Conservation (phyloP, 2,329 filamentous ascomycete genomes). For the Truncatella angustata region DNA sequence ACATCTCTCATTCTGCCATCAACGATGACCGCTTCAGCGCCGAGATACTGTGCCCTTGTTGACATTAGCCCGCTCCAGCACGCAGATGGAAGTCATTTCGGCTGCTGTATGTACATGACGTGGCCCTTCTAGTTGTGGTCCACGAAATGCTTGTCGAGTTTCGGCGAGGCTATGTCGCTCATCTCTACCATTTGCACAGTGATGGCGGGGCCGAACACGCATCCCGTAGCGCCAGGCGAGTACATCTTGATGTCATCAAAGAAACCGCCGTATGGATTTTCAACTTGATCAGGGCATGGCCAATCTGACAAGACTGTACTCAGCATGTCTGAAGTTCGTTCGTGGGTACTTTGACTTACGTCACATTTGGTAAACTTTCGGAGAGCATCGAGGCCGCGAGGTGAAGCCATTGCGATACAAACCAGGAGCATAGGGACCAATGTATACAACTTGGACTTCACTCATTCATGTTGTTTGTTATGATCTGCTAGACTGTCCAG, state of each 20-base stretch:
- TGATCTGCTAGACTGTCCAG: too few relatives aligned
- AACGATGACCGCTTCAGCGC: conserved; percentile 24
- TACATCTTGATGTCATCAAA: conserved; percentile 23
- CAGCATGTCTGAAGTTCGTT: background rate
- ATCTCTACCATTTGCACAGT: conserved; percentile 28
- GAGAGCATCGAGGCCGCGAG: background rate
- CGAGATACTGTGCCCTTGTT: conserved; percentile 24
- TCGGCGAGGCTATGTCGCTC: conserved; percentile 22
- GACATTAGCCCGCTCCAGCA: conserved; percentile 31
- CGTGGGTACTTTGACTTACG: too few relatives aligned
- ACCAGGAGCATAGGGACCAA: too few relatives aligned
- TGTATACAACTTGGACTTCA: too few relatives aligned
- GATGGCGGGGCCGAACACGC: conserved; percentile 22
- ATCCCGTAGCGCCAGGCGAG: conserved; percentile 15
- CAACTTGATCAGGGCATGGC: conserved; percentile 27
- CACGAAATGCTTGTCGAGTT: conserved; percentile 25
- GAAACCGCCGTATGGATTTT: conserved; percentile 26
- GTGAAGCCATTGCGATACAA: conserved; percentile 5
- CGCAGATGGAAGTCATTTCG: conserved; percentile 22
- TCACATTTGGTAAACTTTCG: conserved; percentile 8
- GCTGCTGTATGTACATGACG: conserved; percentile 29
- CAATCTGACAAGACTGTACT: conserved; percentile 8
- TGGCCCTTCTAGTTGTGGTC: conserved; percentile 22
- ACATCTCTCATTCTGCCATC: conserved; percentile 28
- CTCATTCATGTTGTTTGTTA: too few relatives aligned